phyloP scores from a whole-genome alignment of 2,329 filamentous ascomycete genomes.

The Claviceps sp. region DNA sequence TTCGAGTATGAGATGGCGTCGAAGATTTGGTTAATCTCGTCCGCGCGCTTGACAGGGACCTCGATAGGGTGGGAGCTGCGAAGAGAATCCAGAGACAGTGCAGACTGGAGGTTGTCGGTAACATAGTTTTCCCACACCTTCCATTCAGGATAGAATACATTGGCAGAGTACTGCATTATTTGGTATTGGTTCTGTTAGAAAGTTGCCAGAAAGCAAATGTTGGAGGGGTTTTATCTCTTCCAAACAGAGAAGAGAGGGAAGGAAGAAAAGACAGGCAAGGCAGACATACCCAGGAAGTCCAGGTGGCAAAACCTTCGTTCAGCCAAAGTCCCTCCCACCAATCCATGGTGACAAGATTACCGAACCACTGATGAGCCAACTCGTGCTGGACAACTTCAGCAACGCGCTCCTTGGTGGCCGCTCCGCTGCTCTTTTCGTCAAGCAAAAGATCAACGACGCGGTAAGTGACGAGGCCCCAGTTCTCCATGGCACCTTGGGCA shows the following conservation, averaged over 20 bases:
- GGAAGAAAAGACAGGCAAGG: neutral
- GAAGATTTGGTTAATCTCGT: constrained; percentile 97
- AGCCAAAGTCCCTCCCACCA: constrained; percentile 98
- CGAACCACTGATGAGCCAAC: constrained; percentile 95
- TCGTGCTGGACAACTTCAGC: constrained; percentile 96
- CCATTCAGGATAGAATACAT: constrained; percentile 94
- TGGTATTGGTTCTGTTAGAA: neutral
- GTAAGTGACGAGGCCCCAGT: constrained; percentile 94
- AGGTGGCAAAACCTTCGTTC: constrained; percentile 73
- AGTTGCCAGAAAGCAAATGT: neutral
- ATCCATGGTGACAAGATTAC: constrained; percentile 94
- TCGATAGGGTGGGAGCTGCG: constrained; percentile 94
- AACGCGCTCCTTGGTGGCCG: constrained; percentile 80
- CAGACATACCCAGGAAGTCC: constrained; percentile 22
- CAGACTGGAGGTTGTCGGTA: constrained; percentile 79
- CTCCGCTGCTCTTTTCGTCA: constrained; percentile 83
- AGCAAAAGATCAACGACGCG: constrained; percentile 71
- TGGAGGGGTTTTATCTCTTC: too few species aligned
- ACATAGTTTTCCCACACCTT: constrained; percentile 96
- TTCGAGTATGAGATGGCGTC: constrained; percentile 97
- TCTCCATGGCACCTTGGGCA: constrained; percentile 93
- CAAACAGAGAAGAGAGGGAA: neutral
- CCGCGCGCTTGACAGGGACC: constrained; percentile 86
- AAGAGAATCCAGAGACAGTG: constrained; percentile 75
- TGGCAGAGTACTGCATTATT: constrained; percentile 57